Percentiles rank a stretch among this genome's conserved stretches.
These are phyloP conservation scores for Raphanus sativus DNA, from an alignment of 345 rosid species.

Conservation along the genomic window DNA sequence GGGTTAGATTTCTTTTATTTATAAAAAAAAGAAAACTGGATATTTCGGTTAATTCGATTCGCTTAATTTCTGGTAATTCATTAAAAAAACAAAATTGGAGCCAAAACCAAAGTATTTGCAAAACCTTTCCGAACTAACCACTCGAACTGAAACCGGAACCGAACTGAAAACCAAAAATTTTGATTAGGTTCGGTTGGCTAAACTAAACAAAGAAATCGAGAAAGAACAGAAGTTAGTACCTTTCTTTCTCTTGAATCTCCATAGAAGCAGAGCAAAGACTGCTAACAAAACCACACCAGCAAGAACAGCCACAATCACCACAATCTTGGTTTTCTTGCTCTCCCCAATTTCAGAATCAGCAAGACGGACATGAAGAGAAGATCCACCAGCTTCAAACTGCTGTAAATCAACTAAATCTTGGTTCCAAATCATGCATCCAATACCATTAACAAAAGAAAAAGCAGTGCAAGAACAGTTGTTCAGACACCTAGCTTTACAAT, in stretches of 20 bases:
- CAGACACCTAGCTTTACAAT: constrained; percentile 46
- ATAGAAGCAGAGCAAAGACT: constrained; percentile 24
- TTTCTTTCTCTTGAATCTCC: constrained; percentile 40
- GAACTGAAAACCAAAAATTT: background rate
- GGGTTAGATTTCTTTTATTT: background rate
- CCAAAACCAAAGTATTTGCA: background rate
- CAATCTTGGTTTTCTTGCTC: constrained; percentile 39
- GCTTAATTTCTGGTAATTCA: background rate
- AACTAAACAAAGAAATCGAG: background rate
- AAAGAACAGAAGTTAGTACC: constrained; percentile 21
- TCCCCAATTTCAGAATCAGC: constrained; percentile 43
- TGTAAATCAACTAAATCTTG: constrained; percentile 44
- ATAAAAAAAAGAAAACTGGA: no score
- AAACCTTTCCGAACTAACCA: background rate
- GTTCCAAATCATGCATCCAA: constrained; percentile 55
- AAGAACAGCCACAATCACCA: constrained; percentile 43
- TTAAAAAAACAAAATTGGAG: background rate
- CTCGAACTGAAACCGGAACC: background rate
- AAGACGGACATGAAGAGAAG: constrained; percentile 43
- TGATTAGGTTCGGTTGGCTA: background rate
- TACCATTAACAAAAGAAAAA: constrained; percentile 41
- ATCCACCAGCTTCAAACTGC: constrained; percentile 38
- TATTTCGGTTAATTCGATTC: no score
- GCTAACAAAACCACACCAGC: constrained; percentile 45
- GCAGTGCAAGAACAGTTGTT: constrained; percentile 54